Conservation (phyloP, 176 grass and related monocot species). For the Elaeis guineensis region DNA sequence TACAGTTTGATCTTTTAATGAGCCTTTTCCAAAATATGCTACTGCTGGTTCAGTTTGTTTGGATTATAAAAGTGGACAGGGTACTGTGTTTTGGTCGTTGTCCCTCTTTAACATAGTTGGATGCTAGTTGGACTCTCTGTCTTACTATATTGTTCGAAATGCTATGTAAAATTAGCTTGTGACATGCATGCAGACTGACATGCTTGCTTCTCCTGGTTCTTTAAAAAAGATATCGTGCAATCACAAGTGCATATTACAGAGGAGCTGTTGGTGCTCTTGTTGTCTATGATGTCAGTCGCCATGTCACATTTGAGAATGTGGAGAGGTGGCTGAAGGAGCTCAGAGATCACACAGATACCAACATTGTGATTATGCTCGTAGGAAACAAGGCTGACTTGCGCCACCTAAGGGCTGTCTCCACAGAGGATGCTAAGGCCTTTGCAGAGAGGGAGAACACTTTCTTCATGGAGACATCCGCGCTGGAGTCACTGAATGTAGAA, state of each 20-base stretch:
- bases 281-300: constrained; percentile 5
- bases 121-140: too few species aligned
- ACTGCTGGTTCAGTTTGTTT: too few species aligned
- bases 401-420: constrained; percentile 10
- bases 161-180: too few species aligned
- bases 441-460: constrained; percentile 6
- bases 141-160: too few species aligned
- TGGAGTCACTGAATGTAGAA: neutral
- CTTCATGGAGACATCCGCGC: constrained; percentile 9
- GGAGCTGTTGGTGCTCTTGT: constrained; percentile 6
- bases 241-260: constrained; percentile 7
- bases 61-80: too few species aligned
- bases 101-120: too few species aligned
- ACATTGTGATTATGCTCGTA: constrained; percentile 3
- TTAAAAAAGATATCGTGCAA: constrained; percentile 3
- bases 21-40: too few species aligned
- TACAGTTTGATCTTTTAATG: too few species aligned
- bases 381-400: constrained; percentile 9
- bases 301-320: constrained; percentile 10
- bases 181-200: too few species aligned
- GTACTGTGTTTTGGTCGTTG: too few species aligned
- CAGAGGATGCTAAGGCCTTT: constrained; percentile 7
- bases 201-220: too few species aligned
- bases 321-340: constrained; percentile 12
- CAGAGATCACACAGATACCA: neutral